Conservation (phyloP, 1,284 basidiomycete species). For the Ganoderma sinense region DNA sequence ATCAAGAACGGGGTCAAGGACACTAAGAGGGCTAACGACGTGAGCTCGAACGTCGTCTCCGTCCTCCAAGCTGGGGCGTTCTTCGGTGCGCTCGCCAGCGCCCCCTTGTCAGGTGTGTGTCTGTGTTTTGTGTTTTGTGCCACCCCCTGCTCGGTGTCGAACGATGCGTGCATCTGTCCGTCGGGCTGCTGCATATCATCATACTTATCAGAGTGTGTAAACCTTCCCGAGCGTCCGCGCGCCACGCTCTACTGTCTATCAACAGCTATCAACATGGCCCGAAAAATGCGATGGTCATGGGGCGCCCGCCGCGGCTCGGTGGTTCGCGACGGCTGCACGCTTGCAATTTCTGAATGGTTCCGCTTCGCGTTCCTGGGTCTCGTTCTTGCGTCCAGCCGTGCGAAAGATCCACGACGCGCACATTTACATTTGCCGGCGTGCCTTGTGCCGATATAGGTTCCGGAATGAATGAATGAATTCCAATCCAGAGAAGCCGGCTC, state of each 20-base stretch:
- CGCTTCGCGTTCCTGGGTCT: not conserved
- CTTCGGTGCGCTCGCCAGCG: conserved; percentile 76
- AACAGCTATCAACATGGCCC: not conserved
- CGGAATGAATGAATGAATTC: not conserved
- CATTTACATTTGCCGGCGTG: not conserved
- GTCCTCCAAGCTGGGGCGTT: conserved; percentile 84
- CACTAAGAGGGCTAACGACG: conserved; percentile 46
- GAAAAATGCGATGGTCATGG: not conserved
- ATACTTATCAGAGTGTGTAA: too few relatives aligned
- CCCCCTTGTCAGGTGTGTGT: conserved; percentile 66
- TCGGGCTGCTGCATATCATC: not conserved
- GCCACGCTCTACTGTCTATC: not conserved
- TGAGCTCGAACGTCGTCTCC: conserved; percentile 76
- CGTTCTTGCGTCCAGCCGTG: not conserved
- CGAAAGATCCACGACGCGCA: not conserved
- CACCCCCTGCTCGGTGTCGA: not conserved
- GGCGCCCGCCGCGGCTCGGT: not conserved
- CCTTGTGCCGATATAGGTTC: not conserved
- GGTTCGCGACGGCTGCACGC: not conserved
- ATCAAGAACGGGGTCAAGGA: conserved; percentile 44
- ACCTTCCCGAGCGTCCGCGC: not conserved
- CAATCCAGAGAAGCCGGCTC: not conserved
- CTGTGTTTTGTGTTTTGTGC: too few relatives aligned
- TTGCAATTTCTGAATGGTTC: not conserved
- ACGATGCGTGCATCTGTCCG: not conserved